A percentile compares a stretch with the other conserved stretches of the same genome.
phyloP scores from a whole-genome alignment of 2,329 filamentous ascomycete species.

The Pyricularia sp. region DNA sequence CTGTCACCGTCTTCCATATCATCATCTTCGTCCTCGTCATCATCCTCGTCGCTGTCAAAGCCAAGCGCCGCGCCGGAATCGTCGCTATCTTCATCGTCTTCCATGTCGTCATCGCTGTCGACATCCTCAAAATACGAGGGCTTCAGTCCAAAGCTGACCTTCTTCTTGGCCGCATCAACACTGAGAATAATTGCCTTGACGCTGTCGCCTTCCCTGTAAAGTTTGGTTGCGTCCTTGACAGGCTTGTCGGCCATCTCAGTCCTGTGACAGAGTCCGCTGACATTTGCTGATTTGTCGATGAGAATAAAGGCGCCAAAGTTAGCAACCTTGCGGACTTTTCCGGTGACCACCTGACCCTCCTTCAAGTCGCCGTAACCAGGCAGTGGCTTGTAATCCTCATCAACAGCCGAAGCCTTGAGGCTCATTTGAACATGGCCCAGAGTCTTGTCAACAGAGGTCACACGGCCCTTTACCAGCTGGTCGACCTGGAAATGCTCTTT shows the following conservation, averaged over 20 bases:
- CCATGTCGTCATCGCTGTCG: conserved; percentile 30
- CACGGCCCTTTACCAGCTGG: conserved; percentile 79
- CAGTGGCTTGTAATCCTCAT: conserved; percentile 63
- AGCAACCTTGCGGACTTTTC: conserved; percentile 84
- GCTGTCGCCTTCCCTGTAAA: conserved; percentile 82
- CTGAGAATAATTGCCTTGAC: conserved; percentile 85
- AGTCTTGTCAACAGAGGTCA: conserved; percentile 57
- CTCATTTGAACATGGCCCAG: conserved; percentile 70
- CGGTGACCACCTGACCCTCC: conserved; percentile 70
- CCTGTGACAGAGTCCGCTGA: conserved; percentile 86
- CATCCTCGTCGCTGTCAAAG: conserved; percentile 31
- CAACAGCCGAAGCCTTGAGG: conserved; percentile 72
- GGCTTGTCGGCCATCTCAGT: conserved; percentile 80
- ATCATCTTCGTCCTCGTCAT: conserved; percentile 31
- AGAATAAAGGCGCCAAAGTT: conserved; percentile 93
- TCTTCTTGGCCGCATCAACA: conserved; percentile 60
- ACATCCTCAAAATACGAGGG: conserved; percentile 59
- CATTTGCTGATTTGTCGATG: conserved; percentile 71
- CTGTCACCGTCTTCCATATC: conserved; percentile 33
- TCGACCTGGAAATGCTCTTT: conserved; percentile 78
- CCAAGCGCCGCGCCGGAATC: conserved; percentile 30
- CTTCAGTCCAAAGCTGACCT: conserved; percentile 83
- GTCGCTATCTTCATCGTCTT: conserved; percentile 28
- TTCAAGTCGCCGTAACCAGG: conserved; percentile 66
- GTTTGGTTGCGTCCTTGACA: conserved; percentile 73